A percentile compares a stretch with the other conserved stretches of the same genome.
phyloP scores from a whole-genome alignment of 1,284 basidiomycete species.

The Malassezia caprae region DNA sequence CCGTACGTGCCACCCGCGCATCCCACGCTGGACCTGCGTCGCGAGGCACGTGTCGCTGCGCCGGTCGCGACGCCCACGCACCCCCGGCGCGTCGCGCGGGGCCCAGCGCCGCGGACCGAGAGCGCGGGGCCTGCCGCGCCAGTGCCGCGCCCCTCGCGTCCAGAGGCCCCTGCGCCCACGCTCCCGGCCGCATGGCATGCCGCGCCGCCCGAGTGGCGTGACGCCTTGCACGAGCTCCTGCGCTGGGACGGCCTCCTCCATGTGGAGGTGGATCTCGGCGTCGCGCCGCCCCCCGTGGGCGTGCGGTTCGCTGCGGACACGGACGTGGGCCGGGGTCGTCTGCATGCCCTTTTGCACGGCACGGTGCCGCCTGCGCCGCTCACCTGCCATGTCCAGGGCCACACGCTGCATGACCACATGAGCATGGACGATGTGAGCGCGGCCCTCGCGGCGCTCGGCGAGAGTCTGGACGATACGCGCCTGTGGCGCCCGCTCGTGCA shows the following conservation, averaged over 20 bases:
- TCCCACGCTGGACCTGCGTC: background rate
- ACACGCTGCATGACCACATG: background rate
- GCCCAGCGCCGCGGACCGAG: background rate
- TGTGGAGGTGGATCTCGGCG: slow-evolving; percentile 36
- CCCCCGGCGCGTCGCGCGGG: background rate
- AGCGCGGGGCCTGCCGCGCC: too few species aligned
- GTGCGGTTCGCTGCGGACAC: slow-evolving; percentile 15
- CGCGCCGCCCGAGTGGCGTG: slow-evolving; percentile 4
- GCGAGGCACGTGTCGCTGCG: background rate
- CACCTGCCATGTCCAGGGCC: background rate
- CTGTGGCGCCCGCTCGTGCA: background rate
- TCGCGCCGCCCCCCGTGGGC: slow-evolving; percentile 20
- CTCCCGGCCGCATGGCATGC: slow-evolving; percentile 5
- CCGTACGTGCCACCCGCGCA: slow-evolving; percentile 2
- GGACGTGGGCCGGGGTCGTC: slow-evolving; percentile 19
- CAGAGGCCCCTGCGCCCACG: background rate
- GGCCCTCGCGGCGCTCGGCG: background rate
- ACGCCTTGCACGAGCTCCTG: slow-evolving; percentile 3
- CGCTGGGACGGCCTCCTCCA: slow-evolving; percentile 12
- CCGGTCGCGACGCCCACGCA: background rate
- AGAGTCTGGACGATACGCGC: background rate
- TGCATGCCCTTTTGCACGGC: slow-evolving; percentile 20
- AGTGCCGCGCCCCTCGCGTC: background rate
- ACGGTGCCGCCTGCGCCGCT: background rate
- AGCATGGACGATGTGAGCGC: background rate